Base-by-base conservation (phyloP, 228 moss, liverwort and hornwort species). In the Sphagnum fallax region DNA sequence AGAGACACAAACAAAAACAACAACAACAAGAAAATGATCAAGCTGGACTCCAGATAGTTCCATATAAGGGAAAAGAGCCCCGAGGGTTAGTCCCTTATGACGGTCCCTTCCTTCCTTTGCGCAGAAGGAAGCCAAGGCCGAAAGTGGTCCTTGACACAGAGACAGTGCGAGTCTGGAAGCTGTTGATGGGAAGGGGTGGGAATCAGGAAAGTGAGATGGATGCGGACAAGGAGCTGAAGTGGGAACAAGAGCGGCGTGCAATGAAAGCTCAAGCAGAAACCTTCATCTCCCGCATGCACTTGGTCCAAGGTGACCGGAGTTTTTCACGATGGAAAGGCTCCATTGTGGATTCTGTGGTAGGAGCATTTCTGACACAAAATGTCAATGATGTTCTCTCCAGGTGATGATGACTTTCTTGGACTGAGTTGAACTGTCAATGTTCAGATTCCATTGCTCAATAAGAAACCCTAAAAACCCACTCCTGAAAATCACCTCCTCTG, bases 351-450 rank as follows among this genome's bases (percentile, higher is more conserved):
- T 95, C 95, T 48, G 77, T 95, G 13, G 85, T 95, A 68, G 95
- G 95, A 14, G 90, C 90, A 61, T 95, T 92, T 52, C 50, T 95
- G 4, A 90, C 95, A 52, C 95, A 95, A 73, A 95, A 95, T 71
- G 95, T 95, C 47, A 92, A 88, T 52, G 92, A 95, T 78, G 88
- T 90, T 4, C 69, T 95, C 65, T 95, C 95, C 9, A 95, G 95
- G 95, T 95, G 32, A 32, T 32, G 32, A 32, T 32, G 32, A 32
- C 32, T 32, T 32, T 32, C 32, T 32, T 32, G 32, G 32, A 32
- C 32, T 32, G 32, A 32, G 32, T 32, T 32, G 32, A 32, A 32
- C 32, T 32, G 32, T 32, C 32, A 32, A 32, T 32, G 32, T 32
- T 32, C 32, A 32, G 32, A 32, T 32, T 32, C 2, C 32, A 32